phyloP scores from a whole-genome alignment of 2,329 filamentous ascomycete genomes.

The Akanthomyces lecanii region DNA sequence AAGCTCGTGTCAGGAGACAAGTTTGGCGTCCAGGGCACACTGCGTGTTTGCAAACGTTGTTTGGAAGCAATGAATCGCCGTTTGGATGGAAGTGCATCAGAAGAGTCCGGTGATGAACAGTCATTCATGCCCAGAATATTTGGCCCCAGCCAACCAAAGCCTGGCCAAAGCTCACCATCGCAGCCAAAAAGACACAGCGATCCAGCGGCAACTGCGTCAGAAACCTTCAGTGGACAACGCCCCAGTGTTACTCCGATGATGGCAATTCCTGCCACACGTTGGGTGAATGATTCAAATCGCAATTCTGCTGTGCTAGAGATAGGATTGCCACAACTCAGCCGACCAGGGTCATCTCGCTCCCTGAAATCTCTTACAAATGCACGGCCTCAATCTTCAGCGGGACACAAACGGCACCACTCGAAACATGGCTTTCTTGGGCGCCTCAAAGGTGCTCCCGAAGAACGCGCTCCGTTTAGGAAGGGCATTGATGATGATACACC shows the following conservation, averaged over 20 bases:
- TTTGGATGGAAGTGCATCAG: slow-evolving; percentile 80
- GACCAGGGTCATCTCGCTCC: slow-evolving; percentile 92
- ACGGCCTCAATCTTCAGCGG: slow-evolving; percentile 67
- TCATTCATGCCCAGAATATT: slow-evolving; percentile 63
- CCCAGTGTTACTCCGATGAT: slow-evolving; percentile 65
- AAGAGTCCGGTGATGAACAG: slow-evolving; percentile 78
- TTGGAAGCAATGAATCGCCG: slow-evolving; percentile 86
- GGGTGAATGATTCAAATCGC: slow-evolving; percentile 73
- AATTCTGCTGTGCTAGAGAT: slow-evolving; percentile 88
- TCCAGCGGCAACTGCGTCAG: slow-evolving; percentile 30
- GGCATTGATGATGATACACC: slow-evolving; percentile 61
- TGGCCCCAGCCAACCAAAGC: slow-evolving; percentile 48
- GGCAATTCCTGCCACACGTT: slow-evolving; percentile 62
- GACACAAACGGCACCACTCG: slow-evolving; percentile 82
- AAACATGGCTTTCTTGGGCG: slow-evolving; percentile 78
- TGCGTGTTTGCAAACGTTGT: slow-evolving; percentile 91
- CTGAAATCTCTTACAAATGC: slow-evolving; percentile 67
- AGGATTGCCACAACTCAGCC: slow-evolving; percentile 72
- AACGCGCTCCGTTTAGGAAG: slow-evolving; percentile 83
- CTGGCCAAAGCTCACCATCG: slow-evolving; percentile 33
- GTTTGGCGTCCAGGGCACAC: slow-evolving; percentile 79
- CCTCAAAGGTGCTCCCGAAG: slow-evolving; percentile 67
- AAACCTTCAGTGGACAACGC: slow-evolving; percentile 44
- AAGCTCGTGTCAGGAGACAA: slow-evolving; percentile 81
- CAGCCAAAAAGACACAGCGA: slow-evolving; percentile 34